Percentiles rank a stretch among this genome's conserved stretches.
These are phyloP conservation scores for Nothopassalora personata DNA, from an alignment of 2,329 filamentous ascomycete genomes.

Conservation along the genomic window DNA sequence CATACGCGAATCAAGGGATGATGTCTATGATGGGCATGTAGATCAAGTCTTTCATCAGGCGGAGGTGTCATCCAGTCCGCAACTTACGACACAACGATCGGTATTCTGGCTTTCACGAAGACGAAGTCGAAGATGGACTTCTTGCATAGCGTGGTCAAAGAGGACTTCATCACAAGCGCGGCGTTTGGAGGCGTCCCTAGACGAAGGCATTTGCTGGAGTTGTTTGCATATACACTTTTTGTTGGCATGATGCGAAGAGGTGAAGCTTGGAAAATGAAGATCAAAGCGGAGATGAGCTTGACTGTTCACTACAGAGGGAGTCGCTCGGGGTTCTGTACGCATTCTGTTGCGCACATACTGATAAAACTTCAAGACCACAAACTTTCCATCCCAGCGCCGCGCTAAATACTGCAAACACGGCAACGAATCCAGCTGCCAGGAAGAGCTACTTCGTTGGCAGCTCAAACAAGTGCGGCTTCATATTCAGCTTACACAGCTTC, in stretches of 20 bases:
- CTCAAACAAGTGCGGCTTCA: conserved; percentile 80
- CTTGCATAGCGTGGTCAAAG: not conserved
- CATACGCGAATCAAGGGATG: conserved; percentile 78
- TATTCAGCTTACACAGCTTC: conserved; percentile 88
- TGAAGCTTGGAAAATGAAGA: not conserved
- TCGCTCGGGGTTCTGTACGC: not conserved
- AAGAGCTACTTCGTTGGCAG: conserved; percentile 30
- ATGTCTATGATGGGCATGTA: conserved; percentile 59
- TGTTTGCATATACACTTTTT: not conserved
- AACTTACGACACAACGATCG: not conserved
- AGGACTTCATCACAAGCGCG: not conserved
- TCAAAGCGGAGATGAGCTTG: not conserved
- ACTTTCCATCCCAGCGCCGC: conserved; percentile 23
- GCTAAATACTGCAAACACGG: conserved; percentile 17
- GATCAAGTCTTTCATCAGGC: not conserved
- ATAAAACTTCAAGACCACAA: not conserved
- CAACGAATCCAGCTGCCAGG: not conserved
- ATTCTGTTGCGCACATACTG: not conserved
- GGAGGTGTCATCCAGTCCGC: not conserved
- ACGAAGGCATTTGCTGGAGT: not conserved
- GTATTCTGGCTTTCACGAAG: not conserved
- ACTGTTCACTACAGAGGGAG: too few species aligned
- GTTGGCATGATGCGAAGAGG: not conserved
- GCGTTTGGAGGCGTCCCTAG: conserved; percentile 1
- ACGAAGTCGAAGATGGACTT: not conserved